A percentile compares a stretch with the other conserved stretches of the same genome.
Evolutionary conservation across 495 filamentous ascomycete genomes (phyloP).

Genomic region (Recurvomyces mirabilis): DNA sequence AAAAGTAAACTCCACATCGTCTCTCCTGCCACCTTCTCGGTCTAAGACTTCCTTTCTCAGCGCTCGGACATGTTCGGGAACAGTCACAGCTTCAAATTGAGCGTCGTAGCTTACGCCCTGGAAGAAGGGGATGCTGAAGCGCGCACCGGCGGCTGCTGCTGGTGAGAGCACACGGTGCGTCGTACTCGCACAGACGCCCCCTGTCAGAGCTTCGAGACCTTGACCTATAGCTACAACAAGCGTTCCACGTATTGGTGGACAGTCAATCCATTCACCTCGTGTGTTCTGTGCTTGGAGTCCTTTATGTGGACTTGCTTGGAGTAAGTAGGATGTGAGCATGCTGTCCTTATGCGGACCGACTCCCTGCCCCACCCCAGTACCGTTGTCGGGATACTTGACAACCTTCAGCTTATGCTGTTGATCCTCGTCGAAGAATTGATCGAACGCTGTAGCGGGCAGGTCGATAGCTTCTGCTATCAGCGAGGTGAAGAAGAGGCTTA

Average conservation of each 20-base stretch:
- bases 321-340: constrained; percentile 75
- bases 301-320: constrained; percentile 68
- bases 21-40: constrained; percentile 40
- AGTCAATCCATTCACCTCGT: constrained; percentile 69
- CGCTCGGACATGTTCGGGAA: constrained; percentile 54
- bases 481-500: constrained; percentile 66
- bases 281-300: constrained; percentile 88
- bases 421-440: constrained; percentile 67
- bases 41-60: constrained; percentile 44
- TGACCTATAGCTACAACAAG: constrained; percentile 88
- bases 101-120: constrained; percentile 79
- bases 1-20: constrained; percentile 76
- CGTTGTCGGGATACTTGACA: constrained; percentile 66
- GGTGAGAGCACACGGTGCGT: constrained; percentile 69
- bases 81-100: constrained; percentile 61
- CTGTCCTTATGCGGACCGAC: constrained; percentile 93
- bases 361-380: constrained; percentile 40
- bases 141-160: constrained; percentile 50
- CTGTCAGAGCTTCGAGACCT: constrained; percentile 80
- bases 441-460: constrained; percentile 59
- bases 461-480: constrained; percentile 82
- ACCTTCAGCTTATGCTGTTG: constrained; percentile 91
- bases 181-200: constrained; percentile 74
- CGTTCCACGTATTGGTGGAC: constrained; percentile 47
- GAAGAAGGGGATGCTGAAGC: constrained; percentile 85